phyloP scores from a whole-genome alignment of 306 rosid species.

The Medicago arabica region DNA sequence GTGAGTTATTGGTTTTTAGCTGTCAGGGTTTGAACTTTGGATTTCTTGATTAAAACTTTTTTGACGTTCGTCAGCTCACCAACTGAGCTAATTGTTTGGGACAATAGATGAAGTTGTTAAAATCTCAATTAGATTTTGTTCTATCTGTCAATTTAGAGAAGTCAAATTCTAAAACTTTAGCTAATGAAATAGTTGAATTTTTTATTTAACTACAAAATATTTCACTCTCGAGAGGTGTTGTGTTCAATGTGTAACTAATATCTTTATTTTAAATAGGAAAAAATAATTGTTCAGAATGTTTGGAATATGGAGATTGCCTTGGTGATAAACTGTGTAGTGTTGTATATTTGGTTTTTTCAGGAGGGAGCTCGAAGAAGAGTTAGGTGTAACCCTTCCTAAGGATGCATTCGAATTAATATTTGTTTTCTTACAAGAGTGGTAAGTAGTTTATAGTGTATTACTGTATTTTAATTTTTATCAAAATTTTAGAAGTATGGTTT shows the following conservation, averaged over 20 bases:
- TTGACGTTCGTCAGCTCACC: background rate
- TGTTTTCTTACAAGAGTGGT: conserved; percentile 81
- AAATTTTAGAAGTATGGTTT: conserved; percentile 10
- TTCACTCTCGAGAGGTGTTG: background rate
- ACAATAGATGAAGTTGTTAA: background rate
- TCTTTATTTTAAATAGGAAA: conserved; percentile 6
- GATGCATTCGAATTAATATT: conserved; percentile 91
- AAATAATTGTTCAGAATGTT: conserved; percentile 15
- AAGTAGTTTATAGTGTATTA: conserved; percentile 36
- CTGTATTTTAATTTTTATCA: conserved; percentile 19
- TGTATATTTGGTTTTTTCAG: conserved; percentile 55
- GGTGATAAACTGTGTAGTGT: conserved; percentile 19
- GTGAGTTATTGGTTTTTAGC: background rate
- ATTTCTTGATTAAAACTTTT: background rate
- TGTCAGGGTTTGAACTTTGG: background rate
- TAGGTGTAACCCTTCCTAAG: conserved; percentile 81
- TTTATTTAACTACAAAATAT: background rate
- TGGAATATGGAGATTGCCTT: conserved; percentile 6
- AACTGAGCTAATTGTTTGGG: background rate
- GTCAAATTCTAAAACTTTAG: background rate
- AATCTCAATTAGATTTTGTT: background rate
- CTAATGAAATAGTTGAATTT: background rate
- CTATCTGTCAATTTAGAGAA: background rate
- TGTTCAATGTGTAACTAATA: conserved; percentile 4
- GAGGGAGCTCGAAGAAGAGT: conserved; percentile 95